Evolutionary conservation across 352 stramenopile species (phyloP).

Genomic region (Globisporangium spiculum): DNA sequence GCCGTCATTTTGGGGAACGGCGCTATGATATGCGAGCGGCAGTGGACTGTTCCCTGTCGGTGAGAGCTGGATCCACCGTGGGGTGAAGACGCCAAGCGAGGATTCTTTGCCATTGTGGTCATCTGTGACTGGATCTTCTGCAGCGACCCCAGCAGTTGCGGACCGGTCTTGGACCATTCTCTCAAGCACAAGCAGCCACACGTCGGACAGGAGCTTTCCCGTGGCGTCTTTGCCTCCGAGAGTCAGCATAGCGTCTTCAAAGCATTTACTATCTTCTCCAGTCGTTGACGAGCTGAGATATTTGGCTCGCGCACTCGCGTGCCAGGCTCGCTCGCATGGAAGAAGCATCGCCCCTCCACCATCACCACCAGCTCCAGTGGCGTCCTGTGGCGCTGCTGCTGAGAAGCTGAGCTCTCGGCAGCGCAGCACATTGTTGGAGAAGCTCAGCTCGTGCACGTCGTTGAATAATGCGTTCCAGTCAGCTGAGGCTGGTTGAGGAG

Average conservation of each 20-base stretch:
- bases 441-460: slow-evolving; percentile 45
- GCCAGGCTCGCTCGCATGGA: slow-evolving; percentile 40
- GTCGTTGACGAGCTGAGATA: slow-evolving; percentile 10
- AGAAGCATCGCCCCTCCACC: neutral
- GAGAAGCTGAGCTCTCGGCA: slow-evolving; percentile 26
- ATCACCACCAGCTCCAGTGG: slow-evolving; percentile 10
- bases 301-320: slow-evolving; percentile 30
- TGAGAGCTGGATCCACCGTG: slow-evolving; percentile 39
- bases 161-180: neutral
- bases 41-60: slow-evolving; percentile 48
- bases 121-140: neutral
- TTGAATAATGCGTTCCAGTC: slow-evolving; percentile 18
- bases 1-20: slow-evolving; percentile 28
- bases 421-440: slow-evolving; percentile 34
- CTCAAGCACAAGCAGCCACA: slow-evolving; percentile 42
- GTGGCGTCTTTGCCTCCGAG: slow-evolving; percentile 41
- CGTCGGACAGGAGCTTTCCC: slow-evolving; percentile 36
- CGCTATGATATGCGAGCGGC: slow-evolving; percentile 48
- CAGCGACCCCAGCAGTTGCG: neutral
- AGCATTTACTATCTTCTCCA: slow-evolving; percentile 13
- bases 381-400: slow-evolving; percentile 2
- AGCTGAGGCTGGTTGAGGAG: neutral
- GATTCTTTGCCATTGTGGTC: slow-evolving; percentile 11
- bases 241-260: slow-evolving; percentile 37
- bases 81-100: neutral